Base-by-base conservation (phyloP, 2,329 filamentous ascomycete species). In the Neonectria sp. region DNA sequence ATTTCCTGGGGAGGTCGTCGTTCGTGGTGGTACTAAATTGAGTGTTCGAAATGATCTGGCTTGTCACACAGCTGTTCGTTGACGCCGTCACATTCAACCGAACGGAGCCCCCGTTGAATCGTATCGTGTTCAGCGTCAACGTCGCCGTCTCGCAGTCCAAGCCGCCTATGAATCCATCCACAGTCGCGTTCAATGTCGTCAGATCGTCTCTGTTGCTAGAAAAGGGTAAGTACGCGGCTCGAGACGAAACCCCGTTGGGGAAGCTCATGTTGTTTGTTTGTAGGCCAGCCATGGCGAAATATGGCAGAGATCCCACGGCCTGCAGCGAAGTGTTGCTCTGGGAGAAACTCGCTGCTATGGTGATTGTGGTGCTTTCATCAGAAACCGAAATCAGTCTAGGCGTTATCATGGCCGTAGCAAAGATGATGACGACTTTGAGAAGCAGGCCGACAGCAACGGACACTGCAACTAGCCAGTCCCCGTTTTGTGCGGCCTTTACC, bases 161-260 rank as follows among this genome's bases (percentile, higher is more conserved):
- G 0, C 69, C 69, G 6, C 75, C 74, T 5, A 74, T 68, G 17
- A 83, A 80, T 6, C 81, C 81, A 31, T 82, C 76, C 1, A 83
- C 80, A 0, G 70, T 75, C 6, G 79, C 77, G 17, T 70, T 71
- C 9, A 82, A 58, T 15, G 75, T 71, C 21, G 62, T 24, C 25
- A 72, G 17, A 70, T 78, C 21, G 69, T 73, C 60, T 15, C 75
- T 55, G 21, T 76, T 65, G 48, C 68, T 69, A 12, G 67, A 53
- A 40, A 83, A 82, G 2, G 76, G 73, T 37, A 81, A 78, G 37
- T 80, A 82, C 6, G 81, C 80, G 55, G 77, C 79, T n/a, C 73
- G 68, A 15, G 70, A 53, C 9, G 80, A 77, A 1, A 77, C 69
- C 3, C 81, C 81, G 4, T 79, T 76, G 1, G 81, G 81, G 35